Evolutionary conservation across 1,284 basidiomycete species (phyloP).

Genomic region (Bjerkandera adusta): DNA sequence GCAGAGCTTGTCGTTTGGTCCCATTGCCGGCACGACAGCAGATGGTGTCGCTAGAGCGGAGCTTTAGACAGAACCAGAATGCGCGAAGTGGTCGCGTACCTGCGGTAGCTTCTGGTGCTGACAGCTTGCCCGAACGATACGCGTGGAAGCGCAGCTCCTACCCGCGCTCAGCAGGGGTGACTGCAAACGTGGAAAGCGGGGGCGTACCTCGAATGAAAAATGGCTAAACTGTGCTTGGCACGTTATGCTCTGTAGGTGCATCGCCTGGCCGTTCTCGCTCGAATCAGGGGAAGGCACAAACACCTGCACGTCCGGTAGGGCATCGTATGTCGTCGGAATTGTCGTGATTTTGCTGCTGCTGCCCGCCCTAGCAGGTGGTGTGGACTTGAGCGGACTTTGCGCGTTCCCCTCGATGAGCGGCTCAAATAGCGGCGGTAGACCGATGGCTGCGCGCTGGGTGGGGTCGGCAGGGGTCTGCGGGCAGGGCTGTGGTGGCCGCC

Average conservation of each 20-base stretch:
- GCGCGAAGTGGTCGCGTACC: not conserved
- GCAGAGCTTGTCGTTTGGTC: constrained; percentile 19
- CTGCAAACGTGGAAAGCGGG: not conserved
- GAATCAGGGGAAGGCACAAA: constrained; percentile 24
- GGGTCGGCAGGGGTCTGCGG: constrained; percentile 39
- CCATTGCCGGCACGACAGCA: constrained; percentile 2
- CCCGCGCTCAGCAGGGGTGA: not conserved
- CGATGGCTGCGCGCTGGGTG: constrained; percentile 34
- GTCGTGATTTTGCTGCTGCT: constrained; percentile 21
- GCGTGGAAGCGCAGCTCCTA: constrained; percentile 27
- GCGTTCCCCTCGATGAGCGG: constrained; percentile 27
- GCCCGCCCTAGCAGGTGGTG: constrained; percentile 2
- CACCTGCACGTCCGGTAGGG: constrained; percentile 35
- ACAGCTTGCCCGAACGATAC: constrained; percentile 24
- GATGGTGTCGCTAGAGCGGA: not conserved
- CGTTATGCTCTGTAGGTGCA: constrained; percentile 33
- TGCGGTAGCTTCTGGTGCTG: constrained; percentile 16
- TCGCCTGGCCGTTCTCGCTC: constrained; percentile 23
- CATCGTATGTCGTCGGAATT: too few species aligned
- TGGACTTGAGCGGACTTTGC: constrained; percentile 5
- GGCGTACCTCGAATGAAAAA: constrained; percentile 41
- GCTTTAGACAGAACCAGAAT: not conserved
- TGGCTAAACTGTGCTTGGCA: constrained; percentile 32
- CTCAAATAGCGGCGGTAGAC: constrained; percentile 45
- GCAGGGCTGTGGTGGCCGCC: constrained; percentile 40